Evolutionary conservation across 225 moss, liverwort and hornwort species (phyloP).

Genomic region (Polytrichum commune): DNA sequence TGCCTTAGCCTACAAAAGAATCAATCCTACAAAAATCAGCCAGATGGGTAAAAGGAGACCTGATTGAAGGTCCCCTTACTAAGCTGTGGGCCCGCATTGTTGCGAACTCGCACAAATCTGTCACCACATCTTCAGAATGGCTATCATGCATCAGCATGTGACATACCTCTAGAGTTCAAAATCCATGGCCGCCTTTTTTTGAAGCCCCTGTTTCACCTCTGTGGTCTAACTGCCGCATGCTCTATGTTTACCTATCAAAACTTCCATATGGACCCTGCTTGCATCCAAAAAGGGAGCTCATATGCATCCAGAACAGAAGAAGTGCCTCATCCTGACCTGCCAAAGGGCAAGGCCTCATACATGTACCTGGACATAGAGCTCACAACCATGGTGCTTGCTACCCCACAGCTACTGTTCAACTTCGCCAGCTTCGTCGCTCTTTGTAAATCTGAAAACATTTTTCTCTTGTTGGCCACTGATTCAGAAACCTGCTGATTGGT

Average conservation of each 20-base stretch:
- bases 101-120: too few relatives aligned
- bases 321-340: constrained; percentile 13
- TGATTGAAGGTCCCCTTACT: too few relatives aligned
- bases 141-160: too few relatives aligned
- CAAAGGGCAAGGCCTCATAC: constrained; percentile 31
- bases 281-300: background rate
- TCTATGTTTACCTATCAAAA: background rate
- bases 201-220: background rate
- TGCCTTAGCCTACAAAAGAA: too few relatives aligned
- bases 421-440: constrained; percentile 19
- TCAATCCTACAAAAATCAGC: too few relatives aligned
- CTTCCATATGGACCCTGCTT: background rate
- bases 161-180: too few relatives aligned
- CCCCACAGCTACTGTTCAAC: constrained; percentile 19
- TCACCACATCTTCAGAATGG: too few relatives aligned
- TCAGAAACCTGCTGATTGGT: constrained; percentile 14
- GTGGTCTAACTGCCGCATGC: background rate
- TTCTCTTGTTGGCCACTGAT: constrained; percentile 22
- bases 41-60: too few relatives aligned
- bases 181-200: background rate
- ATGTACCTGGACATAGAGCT: constrained; percentile 24
- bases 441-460: background rate
- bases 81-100: too few relatives aligned
- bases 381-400: constrained; percentile 8
- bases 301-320: background rate